phyloP scores from a whole-genome alignment of 2,329 filamentous ascomycete genomes.

The Setomelanomma holmii region DNA sequence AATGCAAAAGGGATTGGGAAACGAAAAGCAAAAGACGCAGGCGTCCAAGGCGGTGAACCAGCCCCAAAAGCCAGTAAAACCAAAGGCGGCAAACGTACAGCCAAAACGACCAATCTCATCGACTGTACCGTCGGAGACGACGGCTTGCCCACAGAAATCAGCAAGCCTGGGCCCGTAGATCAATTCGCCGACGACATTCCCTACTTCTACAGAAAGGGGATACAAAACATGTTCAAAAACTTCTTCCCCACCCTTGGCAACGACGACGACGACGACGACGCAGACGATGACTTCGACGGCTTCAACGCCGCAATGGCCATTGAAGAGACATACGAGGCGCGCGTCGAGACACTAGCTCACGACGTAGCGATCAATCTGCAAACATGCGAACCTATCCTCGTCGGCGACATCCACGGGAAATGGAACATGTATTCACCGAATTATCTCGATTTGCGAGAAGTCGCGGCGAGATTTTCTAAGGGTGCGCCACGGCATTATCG shows the following conservation, averaged over 20 bases:
- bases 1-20: not conserved
- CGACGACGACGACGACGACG: not conserved
- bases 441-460: not conserved
- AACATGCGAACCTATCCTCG: not conserved
- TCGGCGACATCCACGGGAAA: not conserved
- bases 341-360: not conserved
- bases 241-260: not conserved
- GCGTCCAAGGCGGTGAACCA: not conserved
- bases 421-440: not conserved
- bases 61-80: not conserved
- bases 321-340: not conserved
- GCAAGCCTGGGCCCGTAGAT: not conserved
- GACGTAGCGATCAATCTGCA: not conserved
- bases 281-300: not conserved
- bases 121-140: no score
- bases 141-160: not conserved
- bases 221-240: not conserved
- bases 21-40: not conserved
- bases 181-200: not conserved
- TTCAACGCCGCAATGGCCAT: not conserved
- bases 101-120: not conserved
- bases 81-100: not conserved
- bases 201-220: not conserved
- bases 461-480: not conserved
- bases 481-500: not conserved